Evolutionary conservation across 331 rosid genomes (phyloP), one percentile per base, ranked within the genome.

Genomic region (Pyracantha coccinea): DNA sequence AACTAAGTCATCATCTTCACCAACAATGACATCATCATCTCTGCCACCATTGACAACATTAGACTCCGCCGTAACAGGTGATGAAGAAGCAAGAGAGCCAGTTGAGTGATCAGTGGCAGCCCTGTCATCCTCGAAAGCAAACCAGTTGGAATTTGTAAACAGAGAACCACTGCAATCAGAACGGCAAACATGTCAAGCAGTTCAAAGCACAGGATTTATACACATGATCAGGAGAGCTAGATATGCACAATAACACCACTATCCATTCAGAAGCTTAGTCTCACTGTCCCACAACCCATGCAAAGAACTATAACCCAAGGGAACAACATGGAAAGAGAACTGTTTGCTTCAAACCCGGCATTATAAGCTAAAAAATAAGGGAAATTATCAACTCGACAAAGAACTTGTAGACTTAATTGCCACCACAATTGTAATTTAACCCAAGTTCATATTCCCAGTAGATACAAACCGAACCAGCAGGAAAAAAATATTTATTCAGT

Each of bases 131-230:
- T 90, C 98, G 5, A 92, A 95, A 60, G 98, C 98, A 72, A 95
- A 92, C 99, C 99, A 92, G 86, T 95, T 89, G 82, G 99, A 95
- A 88, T 95, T 95, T 53, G 97, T 95, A 82, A 92, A 95, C 59
- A 92, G 96, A 74, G 99, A 92, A 29, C 93, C 97, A 8, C 99
- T 95, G 94, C 83, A 84, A 35, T 32, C 68, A 61, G 32, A 65
- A 74, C 8, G 54, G 64, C 1, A 73, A 78, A 8, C 20, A 69
- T 16, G 44, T 78, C 66, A 82, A 9, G 44, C 54, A 32, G 69
- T 24, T 65, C 69, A 27, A 5, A 58, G 68, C 20, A 31, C 47
- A 8, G 27, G 45, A 2, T 16, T 69, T 25, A 1, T 28, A 15
- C 1, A 61, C 13, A 8, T 44, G 28, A 19, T 29, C 32, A 64